A percentile compares a stretch with the other conserved stretches of the same genome.
Evolutionary conservation across 192 early-diverging fungal genomes (phyloP).

Genomic region (Mortierella alpina): DNA sequence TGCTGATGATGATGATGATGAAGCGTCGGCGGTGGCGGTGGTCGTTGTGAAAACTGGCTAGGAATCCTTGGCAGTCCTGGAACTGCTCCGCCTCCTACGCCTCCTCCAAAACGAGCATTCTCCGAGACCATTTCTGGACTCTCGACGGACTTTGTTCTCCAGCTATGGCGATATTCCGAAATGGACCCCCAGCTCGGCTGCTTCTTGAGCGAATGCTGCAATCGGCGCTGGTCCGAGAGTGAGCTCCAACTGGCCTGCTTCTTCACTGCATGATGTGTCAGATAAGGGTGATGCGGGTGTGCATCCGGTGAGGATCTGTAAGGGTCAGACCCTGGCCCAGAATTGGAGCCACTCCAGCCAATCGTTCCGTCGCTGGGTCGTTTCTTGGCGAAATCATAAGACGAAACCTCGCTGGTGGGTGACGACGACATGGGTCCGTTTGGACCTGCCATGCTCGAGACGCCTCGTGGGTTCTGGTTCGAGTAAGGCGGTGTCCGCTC

Average conservation of each 20-base stretch:
- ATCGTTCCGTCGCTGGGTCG: constrained; percentile 39
- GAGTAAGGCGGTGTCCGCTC: constrained; percentile 34
- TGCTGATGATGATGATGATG: neutral
- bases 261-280: constrained; percentile 20
- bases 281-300: constrained; percentile 25
- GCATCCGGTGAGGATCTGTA: constrained; percentile 12
- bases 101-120: constrained; percentile 14
- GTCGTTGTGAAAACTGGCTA: constrained; percentile 17
- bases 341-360: constrained; percentile 5
- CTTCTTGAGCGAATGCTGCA: constrained; percentile 21
- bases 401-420: neutral
- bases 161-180: constrained; percentile 31
- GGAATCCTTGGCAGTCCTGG: constrained; percentile 21
- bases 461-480: neutral
- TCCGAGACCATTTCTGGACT: constrained; percentile 29
- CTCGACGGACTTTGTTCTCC: constrained; percentile 10
- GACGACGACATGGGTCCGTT: constrained; percentile 3
- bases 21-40: constrained; percentile 1
- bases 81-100: neutral
- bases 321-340: constrained; percentile 1
- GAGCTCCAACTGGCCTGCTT: constrained; percentile 41
- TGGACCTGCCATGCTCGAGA: neutral
- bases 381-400: constrained; percentile 30
- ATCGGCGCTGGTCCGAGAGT: constrained; percentile 30
- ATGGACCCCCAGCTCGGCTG: constrained; percentile 41